These are phyloP conservation scores for Agapanthus africanus DNA, from an alignment of 106 monocot species.

Conservation along the genomic window DNA sequence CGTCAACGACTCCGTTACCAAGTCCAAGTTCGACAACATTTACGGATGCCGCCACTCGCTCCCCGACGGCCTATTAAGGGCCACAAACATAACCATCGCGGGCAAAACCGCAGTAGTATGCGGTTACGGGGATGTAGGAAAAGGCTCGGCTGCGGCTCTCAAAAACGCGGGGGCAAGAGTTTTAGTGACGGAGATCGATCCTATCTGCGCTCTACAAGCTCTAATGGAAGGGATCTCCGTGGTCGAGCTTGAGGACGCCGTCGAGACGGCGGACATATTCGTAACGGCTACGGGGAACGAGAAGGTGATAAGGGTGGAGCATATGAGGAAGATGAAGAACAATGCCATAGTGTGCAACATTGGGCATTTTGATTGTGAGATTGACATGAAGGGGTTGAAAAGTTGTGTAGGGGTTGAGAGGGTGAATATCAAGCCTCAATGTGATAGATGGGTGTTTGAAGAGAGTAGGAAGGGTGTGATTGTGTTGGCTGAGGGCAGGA, in stretches of 20 bases:
- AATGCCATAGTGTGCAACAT: conserved; percentile 48
- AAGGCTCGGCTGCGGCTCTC: conserved; percentile 30
- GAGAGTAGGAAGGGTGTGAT: conserved; percentile 24
- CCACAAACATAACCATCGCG: conserved; percentile 28
- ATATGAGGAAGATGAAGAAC: conserved; percentile 50
- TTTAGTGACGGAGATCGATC: conserved; percentile 33
- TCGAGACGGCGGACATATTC: conserved; percentile 22
- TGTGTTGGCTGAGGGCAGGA: conserved; percentile 32
- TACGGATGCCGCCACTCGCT: conserved; percentile 35
- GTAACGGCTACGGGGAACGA: conserved; percentile 40
- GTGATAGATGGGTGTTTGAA: conserved; percentile 33
- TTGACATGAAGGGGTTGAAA: conserved; percentile 29
- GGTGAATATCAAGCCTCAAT: conserved; percentile 39
- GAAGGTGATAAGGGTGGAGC: conserved; percentile 37
- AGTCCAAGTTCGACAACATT: conserved; percentile 52
- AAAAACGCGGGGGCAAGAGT: conserved; percentile 26
- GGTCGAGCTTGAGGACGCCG: conserved; percentile 16
- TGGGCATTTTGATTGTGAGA: conserved; percentile 38
- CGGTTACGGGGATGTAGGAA: conserved; percentile 44
- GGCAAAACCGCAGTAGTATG: conserved; percentile 33
- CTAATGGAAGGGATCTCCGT: conserved; percentile 30
- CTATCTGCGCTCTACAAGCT: conserved; percentile 39
- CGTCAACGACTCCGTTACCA: conserved; percentile 62
- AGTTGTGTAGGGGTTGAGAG: conserved; percentile 18
- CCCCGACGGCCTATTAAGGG: conserved; percentile 28